phyloP scores from a whole-genome alignment of 129 eudicot genomes.

The Gnaphalium uliginosum region DNA sequence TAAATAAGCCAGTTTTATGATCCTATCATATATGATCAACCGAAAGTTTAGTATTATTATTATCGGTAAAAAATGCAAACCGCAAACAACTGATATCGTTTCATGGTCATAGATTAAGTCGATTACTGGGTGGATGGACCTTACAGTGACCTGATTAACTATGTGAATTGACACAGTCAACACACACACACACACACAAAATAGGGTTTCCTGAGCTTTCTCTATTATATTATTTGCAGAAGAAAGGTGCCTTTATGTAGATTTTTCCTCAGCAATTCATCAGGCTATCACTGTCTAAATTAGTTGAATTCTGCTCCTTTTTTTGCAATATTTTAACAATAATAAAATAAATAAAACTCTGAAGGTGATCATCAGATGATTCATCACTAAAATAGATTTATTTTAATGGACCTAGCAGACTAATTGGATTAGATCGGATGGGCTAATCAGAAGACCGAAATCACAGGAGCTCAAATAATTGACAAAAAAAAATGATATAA shows the following conservation, averaged over 20 bases:
- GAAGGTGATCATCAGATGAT: neutral
- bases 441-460: neutral
- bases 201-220: no score
- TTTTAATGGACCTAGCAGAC: neutral
- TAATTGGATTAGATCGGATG: neutral
- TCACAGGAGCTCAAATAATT: neutral
- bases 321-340: neutral
- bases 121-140: neutral
- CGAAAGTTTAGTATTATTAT: neutral
- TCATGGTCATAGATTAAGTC: neutral
- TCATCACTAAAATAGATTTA: neutral
- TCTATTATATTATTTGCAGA: no score
- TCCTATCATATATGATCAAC: neutral
- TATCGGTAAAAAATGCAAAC: neutral
- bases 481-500: neutral
- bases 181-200: neutral
- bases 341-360: neutral
- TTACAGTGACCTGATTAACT: neutral
- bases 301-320: neutral
- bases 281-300: neutral
- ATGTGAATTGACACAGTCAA: neutral
- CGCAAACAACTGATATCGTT: neutral
- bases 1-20: neutral
- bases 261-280: neutral
- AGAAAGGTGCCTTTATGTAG: neutral